phyloP scores from a whole-genome alignment of 306 rosid species.

The Sophora flavescens region DNA sequence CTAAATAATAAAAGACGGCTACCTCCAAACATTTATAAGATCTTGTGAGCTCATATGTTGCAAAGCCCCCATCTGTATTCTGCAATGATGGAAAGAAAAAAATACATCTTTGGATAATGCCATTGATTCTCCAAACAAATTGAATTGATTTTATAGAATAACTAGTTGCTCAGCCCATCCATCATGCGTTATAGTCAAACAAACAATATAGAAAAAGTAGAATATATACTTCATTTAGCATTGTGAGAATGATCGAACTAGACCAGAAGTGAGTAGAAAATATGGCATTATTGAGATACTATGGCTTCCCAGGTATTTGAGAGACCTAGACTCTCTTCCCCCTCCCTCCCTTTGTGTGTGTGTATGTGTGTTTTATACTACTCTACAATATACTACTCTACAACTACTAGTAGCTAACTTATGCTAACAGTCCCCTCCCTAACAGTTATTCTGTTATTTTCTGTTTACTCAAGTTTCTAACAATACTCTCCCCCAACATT shows the following conservation, averaged over 20 bases:
- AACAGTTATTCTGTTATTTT: too few relatives aligned
- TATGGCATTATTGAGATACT: too few relatives aligned
- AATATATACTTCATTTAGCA: conserved; percentile 2
- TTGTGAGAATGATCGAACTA: conserved; percentile 3
- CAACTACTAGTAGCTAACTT: too few relatives aligned
- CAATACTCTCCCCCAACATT: too few relatives aligned
- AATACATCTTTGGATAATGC: conserved; percentile 7
- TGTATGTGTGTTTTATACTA: too few relatives aligned
- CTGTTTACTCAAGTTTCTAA: too few relatives aligned
- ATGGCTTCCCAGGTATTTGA: too few relatives aligned
- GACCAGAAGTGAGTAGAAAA: too few relatives aligned
- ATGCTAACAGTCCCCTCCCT: too few relatives aligned
- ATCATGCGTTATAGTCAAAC: background rate
- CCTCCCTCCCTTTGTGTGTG: too few relatives aligned
- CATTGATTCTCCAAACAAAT: conserved; percentile 2
- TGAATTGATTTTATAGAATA: conserved; percentile 6
- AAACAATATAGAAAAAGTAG: background rate
- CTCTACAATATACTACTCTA: too few relatives aligned
- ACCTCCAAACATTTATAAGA: conserved; percentile 97
- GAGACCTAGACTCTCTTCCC: too few relatives aligned
- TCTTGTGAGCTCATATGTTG: conserved; percentile 91
- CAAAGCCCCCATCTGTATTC: conserved; percentile 88
- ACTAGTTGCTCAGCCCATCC: background rate
- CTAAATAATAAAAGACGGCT: conserved; percentile 38
- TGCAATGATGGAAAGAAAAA: conserved; percentile 42